Percentiles rank a stretch among this genome's conserved stretches.
Conservation (phyloP, 108 stramenopile species). For the Schizochytrium sp. region DNA sequence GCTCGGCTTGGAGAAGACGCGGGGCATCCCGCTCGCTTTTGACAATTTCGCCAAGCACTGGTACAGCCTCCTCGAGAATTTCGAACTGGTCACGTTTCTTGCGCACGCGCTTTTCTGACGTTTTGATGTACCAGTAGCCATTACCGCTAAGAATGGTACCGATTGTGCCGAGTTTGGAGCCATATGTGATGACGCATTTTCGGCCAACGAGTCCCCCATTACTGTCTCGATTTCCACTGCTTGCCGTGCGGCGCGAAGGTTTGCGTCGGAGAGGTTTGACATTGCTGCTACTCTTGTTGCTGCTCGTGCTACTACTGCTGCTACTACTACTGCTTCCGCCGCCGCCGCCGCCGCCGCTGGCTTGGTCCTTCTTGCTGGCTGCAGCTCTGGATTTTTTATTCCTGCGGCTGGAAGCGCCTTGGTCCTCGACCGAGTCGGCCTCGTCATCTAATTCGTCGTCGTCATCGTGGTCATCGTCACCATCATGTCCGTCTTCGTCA, state of each 20-base stretch:
- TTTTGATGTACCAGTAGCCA: background rate
- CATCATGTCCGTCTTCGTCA: background rate
- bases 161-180: background rate
- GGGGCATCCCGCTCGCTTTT: background rate
- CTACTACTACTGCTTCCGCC: background rate
- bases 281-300: background rate
- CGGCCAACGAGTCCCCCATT: background rate
- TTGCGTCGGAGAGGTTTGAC: background rate
- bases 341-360: background rate
- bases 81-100: conserved; percentile 6
- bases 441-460: background rate
- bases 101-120: background rate
- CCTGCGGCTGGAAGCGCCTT: background rate
- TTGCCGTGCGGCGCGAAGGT: background rate
- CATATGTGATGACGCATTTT: background rate
- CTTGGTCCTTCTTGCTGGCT: too few species aligned
- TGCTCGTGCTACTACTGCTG: background rate
- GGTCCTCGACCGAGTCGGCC: background rate
- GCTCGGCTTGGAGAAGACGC: background rate
- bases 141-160: background rate
- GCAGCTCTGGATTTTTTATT: too few species aligned
- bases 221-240: background rate
- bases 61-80: background rate
- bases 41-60: background rate
- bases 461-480: background rate